phyloP scores from a whole-genome alignment of 768 basidiomycete genomes.

The Collybiopsis luxurians region DNA sequence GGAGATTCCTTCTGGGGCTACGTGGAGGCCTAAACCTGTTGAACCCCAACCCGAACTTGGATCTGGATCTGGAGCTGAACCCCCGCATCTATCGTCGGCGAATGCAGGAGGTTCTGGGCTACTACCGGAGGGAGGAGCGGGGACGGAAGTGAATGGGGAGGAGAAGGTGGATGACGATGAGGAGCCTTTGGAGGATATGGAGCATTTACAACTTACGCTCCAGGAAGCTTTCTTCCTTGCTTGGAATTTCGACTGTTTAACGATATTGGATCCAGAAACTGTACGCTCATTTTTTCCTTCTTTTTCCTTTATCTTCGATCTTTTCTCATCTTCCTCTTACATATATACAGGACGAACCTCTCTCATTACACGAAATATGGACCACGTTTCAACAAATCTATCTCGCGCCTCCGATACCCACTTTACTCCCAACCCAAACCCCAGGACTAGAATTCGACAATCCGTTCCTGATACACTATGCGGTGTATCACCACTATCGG shows the following conservation, averaged over 20 bases:
- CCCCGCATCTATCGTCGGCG: too few species aligned
- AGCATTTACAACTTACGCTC: constrained; percentile 88
- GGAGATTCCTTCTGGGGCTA: constrained; percentile 75
- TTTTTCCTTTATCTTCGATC: constrained; percentile 8
- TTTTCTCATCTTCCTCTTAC: too few species aligned
- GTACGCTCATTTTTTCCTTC: constrained; percentile 37
- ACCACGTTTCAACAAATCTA: constrained; percentile 57
- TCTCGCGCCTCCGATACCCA: constrained; percentile 35
- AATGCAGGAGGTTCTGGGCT: too few species aligned
- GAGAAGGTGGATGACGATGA: constrained; percentile 39
- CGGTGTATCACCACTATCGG: constrained; percentile 91
- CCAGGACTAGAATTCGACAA: constrained; percentile 68
- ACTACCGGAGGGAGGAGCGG: too few species aligned
- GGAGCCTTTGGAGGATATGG: constrained; percentile 66
- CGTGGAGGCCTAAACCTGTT: constrained; percentile 60
- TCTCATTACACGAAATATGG: constrained; percentile 64
- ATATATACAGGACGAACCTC: constrained; percentile 43
- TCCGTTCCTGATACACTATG: constrained; percentile 88
- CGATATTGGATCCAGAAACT: constrained; percentile 59
- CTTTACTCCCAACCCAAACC: constrained; percentile 21
- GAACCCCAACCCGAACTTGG: constrained; percentile 1
- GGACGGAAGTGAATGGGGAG: constrained; percentile 23
- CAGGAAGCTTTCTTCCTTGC: constrained; percentile 87
- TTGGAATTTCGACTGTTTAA: constrained; percentile 83
- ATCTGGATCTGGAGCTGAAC: not conserved